These are phyloP conservation scores for Rhodotorula sp. DNA, from an alignment of 1,284 basidiomycete species.

Conservation along the genomic window DNA sequence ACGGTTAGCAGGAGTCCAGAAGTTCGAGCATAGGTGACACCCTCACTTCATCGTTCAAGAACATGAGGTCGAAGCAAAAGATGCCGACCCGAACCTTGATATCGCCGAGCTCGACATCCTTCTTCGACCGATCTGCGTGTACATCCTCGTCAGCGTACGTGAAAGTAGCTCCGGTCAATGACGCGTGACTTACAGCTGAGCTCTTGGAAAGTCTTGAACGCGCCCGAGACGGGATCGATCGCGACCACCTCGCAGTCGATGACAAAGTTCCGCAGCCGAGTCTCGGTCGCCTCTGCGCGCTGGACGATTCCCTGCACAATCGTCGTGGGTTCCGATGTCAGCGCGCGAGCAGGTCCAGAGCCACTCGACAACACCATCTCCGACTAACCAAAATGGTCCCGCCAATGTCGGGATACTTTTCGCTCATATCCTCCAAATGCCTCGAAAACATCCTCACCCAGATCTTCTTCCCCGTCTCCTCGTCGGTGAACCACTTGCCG, in stretches of 20 bases:
- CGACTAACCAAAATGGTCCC: constrained; percentile 53
- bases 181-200: constrained; percentile 57
- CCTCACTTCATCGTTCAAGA: constrained; percentile 57
- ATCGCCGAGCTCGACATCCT: constrained; percentile 69
- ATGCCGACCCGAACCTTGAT: constrained; percentile 59
- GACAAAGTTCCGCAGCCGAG: constrained; percentile 40
- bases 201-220: constrained; percentile 77
- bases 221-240: constrained; percentile 64
- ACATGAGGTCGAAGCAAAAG: constrained; percentile 59
- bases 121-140: constrained; percentile 66
- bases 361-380: constrained; percentile 40
- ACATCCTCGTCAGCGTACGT: background rate
- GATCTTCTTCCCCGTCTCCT: constrained; percentile 41
- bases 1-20: background rate
- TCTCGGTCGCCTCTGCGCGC: constrained; percentile 40
- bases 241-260: constrained; percentile 56
- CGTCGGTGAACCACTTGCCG: constrained; percentile 15
- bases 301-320: constrained; percentile 41
- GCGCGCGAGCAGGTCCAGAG: background rate
- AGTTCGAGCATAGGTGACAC: background rate
- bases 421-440: constrained; percentile 64
- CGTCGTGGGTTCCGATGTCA: background rate
- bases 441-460: constrained; percentile 76
- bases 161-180: accelerated
- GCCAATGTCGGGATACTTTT: constrained; percentile 82